Base-by-base conservation (phyloP, 768 basidiomycete genomes). In the Cystofilobasidium macerans region DNA sequence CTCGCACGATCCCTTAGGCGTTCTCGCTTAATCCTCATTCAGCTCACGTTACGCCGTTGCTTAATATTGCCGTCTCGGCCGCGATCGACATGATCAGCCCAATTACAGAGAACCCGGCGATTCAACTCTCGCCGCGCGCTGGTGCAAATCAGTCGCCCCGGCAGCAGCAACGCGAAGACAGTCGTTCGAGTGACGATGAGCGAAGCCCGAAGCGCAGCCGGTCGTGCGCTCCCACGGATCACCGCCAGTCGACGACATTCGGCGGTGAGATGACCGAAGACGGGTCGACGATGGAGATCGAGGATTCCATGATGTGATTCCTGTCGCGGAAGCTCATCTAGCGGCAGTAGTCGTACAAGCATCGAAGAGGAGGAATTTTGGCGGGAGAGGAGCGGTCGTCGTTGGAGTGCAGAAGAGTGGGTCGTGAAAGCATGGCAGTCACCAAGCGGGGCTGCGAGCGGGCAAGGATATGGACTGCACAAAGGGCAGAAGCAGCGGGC, bases 41-140 rank as follows among this genome's bases (percentile, higher is more conserved):
- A 60, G 69, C 76, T 12, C 72, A 76, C 40, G 69, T 71, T 0
- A 75, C 76, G 5, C 72, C 75, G 2, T 62, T 77, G 28, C 67
- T 77, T 14, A 74, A 75, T 62, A 71, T 74, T 66, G 72, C 72
- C 1, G 57, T 77, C 33, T 67, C 64, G 30, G 73, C 72, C 38
- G 73, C 75, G 68, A 70, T 73, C 51, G 73, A 73, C 26, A 53
- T 57, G 6, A 58, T 72, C 16, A 70, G 71, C 35, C 72, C 74
- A 12, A 68, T 65, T 9, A 69, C 64, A 20, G 57, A 57, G 4
- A 65, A 75, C n/a, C 69, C 72, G 22, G 72, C 72, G 9, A 62
- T 76, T 22, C 75, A 74, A 5, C 68, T 58, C 7, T 54, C 57
- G 28, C 42, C 73, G 40, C 69, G 65, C 22, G 59, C 63, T 6